Evolutionary conservation across 2,329 filamentous ascomycete genomes (phyloP).

Genomic region (Sphaceloma murrayae): DNA sequence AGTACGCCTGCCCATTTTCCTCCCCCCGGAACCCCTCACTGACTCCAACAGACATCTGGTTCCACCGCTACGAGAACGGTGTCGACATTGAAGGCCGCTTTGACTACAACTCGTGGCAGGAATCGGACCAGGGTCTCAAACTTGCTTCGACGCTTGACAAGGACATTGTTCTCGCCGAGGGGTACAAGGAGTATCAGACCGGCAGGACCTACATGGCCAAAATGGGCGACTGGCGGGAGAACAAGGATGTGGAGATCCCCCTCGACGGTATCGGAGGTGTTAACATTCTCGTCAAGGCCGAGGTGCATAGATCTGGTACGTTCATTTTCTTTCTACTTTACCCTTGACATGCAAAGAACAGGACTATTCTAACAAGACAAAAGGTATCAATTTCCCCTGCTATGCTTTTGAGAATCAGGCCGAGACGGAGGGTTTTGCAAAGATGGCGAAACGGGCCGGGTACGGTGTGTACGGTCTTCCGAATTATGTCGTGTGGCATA

Average conservation of each 20-base stretch:
- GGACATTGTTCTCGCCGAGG: slow-evolving; percentile 80
- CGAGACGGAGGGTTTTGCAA: slow-evolving; percentile 96
- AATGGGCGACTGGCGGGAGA: slow-evolving; percentile 84
- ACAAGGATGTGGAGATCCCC: slow-evolving; percentile 85
- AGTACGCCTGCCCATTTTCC: slow-evolving; percentile 52
- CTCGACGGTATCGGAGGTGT: slow-evolving; percentile 95
- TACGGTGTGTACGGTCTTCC: slow-evolving; percentile 87
- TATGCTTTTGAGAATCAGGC: slow-evolving; percentile 98
- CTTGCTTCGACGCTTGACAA: slow-evolving; percentile 65
- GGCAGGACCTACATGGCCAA: slow-evolving; percentile 80
- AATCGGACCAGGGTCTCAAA: slow-evolving; percentile 74
- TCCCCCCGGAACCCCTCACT: no score
- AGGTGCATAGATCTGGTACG: slow-evolving; percentile 87
- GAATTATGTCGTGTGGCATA: slow-evolving; percentile 98
- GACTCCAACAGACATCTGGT: slow-evolving; percentile 96
- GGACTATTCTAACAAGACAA: slow-evolving; percentile 24
- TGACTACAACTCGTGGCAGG: slow-evolving; percentile 98
- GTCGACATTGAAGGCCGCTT: slow-evolving; percentile 90
- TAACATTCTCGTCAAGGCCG: slow-evolving; percentile 94
- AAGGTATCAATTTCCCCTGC: slow-evolving; percentile 92
- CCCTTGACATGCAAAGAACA: background rate
- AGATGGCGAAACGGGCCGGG: slow-evolving; percentile 94
- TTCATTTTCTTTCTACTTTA: slow-evolving; percentile 17
- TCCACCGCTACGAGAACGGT: slow-evolving; percentile 73
- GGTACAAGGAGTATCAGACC: slow-evolving; percentile 89